A percentile compares a stretch with the other conserved stretches of the same genome.
phyloP scores from a whole-genome alignment of 352 stramenopile genomes.

The Elongisporangium undulatum region DNA sequence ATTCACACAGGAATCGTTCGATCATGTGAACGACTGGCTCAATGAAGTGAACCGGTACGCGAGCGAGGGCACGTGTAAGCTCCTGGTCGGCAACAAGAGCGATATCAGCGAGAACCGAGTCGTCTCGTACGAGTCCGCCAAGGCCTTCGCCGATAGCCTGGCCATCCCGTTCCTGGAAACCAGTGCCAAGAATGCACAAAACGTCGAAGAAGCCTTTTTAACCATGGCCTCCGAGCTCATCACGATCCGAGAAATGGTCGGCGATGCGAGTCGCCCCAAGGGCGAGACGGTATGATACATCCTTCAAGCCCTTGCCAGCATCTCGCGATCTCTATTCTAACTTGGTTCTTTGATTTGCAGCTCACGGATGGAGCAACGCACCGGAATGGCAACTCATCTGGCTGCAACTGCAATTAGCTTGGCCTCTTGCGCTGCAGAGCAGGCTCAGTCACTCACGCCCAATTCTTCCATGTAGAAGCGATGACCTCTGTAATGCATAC shows the following conservation, averaged over 20 bases:
- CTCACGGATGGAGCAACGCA: neutral
- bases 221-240: slow-evolving; percentile 99
- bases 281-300: slow-evolving; percentile 49
- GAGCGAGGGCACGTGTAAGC: slow-evolving; percentile 98
- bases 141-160: slow-evolving; percentile 95
- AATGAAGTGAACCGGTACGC: slow-evolving; percentile 99
- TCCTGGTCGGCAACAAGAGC: slow-evolving; percentile 99
- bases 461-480: neutral
- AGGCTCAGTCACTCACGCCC: neutral
- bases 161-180: slow-evolving; percentile 99
- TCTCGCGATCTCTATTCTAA: neutral
- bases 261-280: slow-evolving; percentile 57
- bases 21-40: slow-evolving; percentile 99
- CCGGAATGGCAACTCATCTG: neutral
- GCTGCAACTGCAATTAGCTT: neutral
- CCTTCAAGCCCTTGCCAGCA: neutral
- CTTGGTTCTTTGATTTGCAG: neutral
- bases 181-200: slow-evolving; percentile 97
- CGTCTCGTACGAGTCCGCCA: slow-evolving; percentile 95
- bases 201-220: slow-evolving; percentile 99
- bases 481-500: neutral
- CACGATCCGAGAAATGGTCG: slow-evolving; percentile 86
- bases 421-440: neutral
- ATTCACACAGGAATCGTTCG: slow-evolving; percentile 92
- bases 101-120: slow-evolving; percentile 96